Evolutionary conservation across 2,329 filamentous ascomycete species (phyloP), one percentile per base, ranked within the genome.

Genomic region (Lachnum nothofagi): DNA sequence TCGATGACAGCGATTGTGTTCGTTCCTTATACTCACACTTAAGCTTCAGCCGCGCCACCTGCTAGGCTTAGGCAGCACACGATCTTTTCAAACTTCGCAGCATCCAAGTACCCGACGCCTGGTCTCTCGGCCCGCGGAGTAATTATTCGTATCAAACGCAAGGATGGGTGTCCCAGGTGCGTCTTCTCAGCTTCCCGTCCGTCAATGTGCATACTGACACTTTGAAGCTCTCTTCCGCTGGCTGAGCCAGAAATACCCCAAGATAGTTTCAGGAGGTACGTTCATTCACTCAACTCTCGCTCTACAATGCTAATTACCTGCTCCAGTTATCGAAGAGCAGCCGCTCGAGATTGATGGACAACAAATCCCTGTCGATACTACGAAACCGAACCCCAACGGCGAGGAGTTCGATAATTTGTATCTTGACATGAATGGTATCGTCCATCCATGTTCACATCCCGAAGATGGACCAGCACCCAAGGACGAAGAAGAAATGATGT

Each of bases 401-500:
- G 91, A 97, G 71, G 93, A 98, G 69, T 88, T 95, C 64, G 91
- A 98, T 72, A 98, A 98, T 64, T 76, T 98, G 5, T 98, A 98
- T 65, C 80, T 98, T 55, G 93, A 98, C 65, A 97, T 98, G 91
- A 98, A 98, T 69, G 94, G 93, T 67, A 98, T 98, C 59, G 93
- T 98, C 31, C 93, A 98, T 74, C 94, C 94, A 25, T 98, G 93
- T 72, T 95, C 91, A 40, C 93, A 98, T 71, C 93, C 93, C 0
- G 93, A 98, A 68, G 91, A 97, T 64, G 82, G 83, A 55, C 90
- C 93, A 2, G 82, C 93, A 3, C 93, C 93, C 9, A 86, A 85
- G 63, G 91, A 93, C 53, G 93, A 98, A 72, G 89, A 95, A 67
- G 93, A 97, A 72, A 98, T 98, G 93, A 98, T 98, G 93, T 68